A percentile compares a stretch with the other conserved stretches of the same genome.
Conservation (phyloP, 2,329 filamentous ascomycete species). For the Salinomyces thailandicus region DNA sequence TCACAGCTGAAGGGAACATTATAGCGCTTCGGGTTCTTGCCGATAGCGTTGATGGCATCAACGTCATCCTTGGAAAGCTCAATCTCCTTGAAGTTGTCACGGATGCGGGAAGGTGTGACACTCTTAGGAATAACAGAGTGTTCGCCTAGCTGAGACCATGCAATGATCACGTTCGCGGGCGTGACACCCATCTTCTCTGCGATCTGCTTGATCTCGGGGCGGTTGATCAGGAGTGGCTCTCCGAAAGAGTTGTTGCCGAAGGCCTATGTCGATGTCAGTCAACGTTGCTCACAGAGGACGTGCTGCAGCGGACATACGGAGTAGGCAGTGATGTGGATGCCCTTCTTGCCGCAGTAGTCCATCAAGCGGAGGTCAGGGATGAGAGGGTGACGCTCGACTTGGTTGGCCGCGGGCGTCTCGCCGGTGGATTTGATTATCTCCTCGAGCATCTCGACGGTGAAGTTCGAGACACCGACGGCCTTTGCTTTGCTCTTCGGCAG, state of each 20-base stretch:
- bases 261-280: too few species aligned
- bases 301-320: constrained; percentile 5
- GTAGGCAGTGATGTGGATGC: constrained; percentile 16
- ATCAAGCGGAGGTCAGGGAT: constrained; percentile 14
- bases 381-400: constrained; percentile 20
- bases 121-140: constrained; percentile 15
- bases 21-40: neutral
- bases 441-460: constrained; percentile 16
- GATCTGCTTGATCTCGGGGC: constrained; percentile 38
- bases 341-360: constrained; percentile 13
- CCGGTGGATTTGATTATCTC: constrained; percentile 12
- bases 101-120: constrained; percentile 16
- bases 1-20: constrained; percentile 2
- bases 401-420: constrained; percentile 17
- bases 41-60: constrained; percentile 26
- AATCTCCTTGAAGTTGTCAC: constrained; percentile 15
- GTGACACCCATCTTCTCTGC: constrained; percentile 43
- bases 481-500: constrained; percentile 17
- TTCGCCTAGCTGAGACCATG: constrained; percentile 4
- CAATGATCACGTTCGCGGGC: constrained; percentile 23
- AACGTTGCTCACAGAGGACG: neutral
- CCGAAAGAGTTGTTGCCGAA: constrained; percentile 28
- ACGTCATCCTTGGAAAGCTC: constrained; percentile 29
- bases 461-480: constrained; percentile 24
- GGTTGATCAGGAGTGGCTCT: constrained; percentile 36